These are phyloP conservation scores for Mallotus nudiflorus DNA, from an alignment of 345 rosid genomes.

Conservation along the genomic window DNA sequence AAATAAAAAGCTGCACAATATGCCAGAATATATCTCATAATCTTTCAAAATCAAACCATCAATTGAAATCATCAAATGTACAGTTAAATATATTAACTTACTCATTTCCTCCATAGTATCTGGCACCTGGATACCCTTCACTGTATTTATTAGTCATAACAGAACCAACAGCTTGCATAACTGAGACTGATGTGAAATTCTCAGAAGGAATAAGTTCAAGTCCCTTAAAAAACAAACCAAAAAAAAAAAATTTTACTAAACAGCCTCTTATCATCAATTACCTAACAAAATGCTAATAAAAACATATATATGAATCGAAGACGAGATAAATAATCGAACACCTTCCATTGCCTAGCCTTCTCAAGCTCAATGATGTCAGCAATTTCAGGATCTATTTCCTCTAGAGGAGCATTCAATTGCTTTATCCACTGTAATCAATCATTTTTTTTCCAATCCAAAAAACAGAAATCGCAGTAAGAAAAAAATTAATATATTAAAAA, in stretches of 20 bases:
- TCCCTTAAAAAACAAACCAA: conserved; percentile 50
- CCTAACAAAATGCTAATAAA: too few relatives aligned
- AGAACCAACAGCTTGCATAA: conserved; percentile 97
- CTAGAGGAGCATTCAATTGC: conserved; percentile 78
- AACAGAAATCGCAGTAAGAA: too few relatives aligned
- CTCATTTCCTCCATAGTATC: conserved; percentile 98
- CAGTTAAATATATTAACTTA: conserved; percentile 36
- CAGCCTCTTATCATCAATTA: too few relatives aligned
- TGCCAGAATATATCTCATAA: too few relatives aligned
- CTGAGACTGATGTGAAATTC: conserved; percentile 90
- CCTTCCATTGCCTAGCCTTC: conserved; percentile 99
- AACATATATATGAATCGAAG: not conserved
- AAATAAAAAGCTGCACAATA: too few relatives aligned
- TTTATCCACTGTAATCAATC: conserved; percentile 84
- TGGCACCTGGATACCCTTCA: conserved; percentile 96
- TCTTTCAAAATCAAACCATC: too few relatives aligned
- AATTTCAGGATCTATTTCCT: conserved; percentile 85
- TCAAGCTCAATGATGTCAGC: conserved; percentile 87
- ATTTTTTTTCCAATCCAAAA: too few relatives aligned
- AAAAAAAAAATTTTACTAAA: too few relatives aligned
- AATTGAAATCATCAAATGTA: too few relatives aligned
- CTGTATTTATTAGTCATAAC: conserved; percentile 97
- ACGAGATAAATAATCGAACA: conserved; percentile 12
- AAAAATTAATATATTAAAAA: not conserved
- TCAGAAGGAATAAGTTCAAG: conserved; percentile 93